Base-by-base conservation (phyloP, 805 yeast species). In the Lipomyces chichibuensis region DNA sequence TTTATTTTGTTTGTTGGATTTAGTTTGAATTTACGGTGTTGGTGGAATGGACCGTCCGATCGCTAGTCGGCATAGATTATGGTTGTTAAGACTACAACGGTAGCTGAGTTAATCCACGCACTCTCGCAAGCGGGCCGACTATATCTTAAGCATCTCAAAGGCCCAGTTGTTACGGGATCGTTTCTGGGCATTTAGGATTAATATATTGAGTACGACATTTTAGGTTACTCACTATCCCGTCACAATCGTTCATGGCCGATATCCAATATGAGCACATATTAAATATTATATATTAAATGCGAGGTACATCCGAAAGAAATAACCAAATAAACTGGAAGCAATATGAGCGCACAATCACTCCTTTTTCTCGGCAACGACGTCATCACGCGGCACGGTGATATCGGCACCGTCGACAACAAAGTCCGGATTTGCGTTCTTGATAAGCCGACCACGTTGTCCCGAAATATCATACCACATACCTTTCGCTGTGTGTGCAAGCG, bases 1-100 rank as follows among this genome's bases (percentile, higher is more conserved):
- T n/a, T n/a, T n/a, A n/a, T n/a, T n/a, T n/a, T n/a, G n/a, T n/a
- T n/a, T n/a, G n/a, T n/a, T 29, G 32, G 7, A 29, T 5, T 4
- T 29, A 29, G 32, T 5, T 5, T 29, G 32, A 29, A 29, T 29
- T 29, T 29, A 29, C 5, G 32, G 32, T 29, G 32, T 29, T 29
- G 6, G 32, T 29, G 32, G 6, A 29, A 29, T 7, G 32, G 7
- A 74, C 75, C 80, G 75, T 77, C 80, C 80, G 79, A 78, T 79
- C 80, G 81, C 80, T 78, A 79, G 81, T 79, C 81, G 81, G 82
- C 81, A 80, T 80, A 79, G 81, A 79, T 79, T 78, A 79, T 75
- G 79, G 5, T 37, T 13, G 74, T 75, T 76, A 74, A 76, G 78
- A 76, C 78, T 76, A 76, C 79, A 81, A 79, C 81, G 81, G 81